Evolutionary conservation across 495 filamentous ascomycete genomes (phyloP).

Genomic region (Saxophila tyrrhenica): DNA sequence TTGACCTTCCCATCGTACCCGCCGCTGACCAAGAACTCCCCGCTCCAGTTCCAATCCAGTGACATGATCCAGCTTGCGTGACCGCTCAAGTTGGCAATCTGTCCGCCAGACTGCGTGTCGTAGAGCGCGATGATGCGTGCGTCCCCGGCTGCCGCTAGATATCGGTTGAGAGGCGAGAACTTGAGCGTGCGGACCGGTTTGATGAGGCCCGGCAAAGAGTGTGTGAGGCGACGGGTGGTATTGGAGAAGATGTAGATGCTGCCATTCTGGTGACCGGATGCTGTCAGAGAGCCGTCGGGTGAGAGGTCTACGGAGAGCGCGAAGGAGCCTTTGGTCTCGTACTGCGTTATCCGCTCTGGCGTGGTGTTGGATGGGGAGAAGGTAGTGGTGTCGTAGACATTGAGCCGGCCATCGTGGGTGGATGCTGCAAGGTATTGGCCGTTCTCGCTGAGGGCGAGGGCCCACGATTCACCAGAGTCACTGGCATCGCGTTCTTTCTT

Average conservation of each 20-base stretch:
- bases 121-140: conserved; percentile 80
- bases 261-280: conserved; percentile 86
- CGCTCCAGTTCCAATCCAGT: conserved; percentile 86
- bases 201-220: conserved; percentile 74
- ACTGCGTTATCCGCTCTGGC: conserved; percentile 53
- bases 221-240: conserved; percentile 69
- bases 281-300: conserved; percentile 69
- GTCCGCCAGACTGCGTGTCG: conserved; percentile 82
- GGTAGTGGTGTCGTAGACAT: conserved; percentile 66
- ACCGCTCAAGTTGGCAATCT: conserved; percentile 71
- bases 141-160: conserved; percentile 88
- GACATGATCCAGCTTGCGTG: conserved; percentile 79
- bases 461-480: conserved; percentile 58
- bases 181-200: conserved; percentile 73
- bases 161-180: conserved; percentile 73
- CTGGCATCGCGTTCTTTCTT: conserved; percentile 30
- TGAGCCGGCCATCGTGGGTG: conserved; percentile 71
- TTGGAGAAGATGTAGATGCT: conserved; percentile 93
- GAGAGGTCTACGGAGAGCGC: conserved; percentile 81
- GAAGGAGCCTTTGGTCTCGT: conserved; percentile 84
- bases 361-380: conserved; percentile 29
- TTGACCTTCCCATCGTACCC: conserved; percentile 87
- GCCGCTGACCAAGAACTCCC: conserved; percentile 72
- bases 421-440: conserved; percentile 73
- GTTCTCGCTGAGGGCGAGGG: conserved; percentile 68